phyloP scores from a whole-genome alignment of 345 rosid genomes.

The Toxicodendron radicans region DNA sequence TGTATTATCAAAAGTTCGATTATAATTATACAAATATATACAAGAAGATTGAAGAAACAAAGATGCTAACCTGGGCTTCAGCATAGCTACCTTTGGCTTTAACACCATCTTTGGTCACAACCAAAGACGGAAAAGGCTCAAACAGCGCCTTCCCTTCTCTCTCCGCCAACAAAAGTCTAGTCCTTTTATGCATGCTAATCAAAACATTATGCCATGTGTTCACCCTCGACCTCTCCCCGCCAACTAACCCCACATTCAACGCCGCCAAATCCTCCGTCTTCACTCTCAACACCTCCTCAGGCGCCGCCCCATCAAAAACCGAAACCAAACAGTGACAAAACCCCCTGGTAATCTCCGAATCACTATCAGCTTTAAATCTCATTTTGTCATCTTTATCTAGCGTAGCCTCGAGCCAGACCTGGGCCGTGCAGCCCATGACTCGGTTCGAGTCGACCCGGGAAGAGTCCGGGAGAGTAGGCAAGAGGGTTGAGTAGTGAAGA shows the following conservation, averaged over 20 bases:
- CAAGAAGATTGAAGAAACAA: background rate
- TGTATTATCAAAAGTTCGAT: background rate
- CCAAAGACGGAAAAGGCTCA: conserved; percentile 81
- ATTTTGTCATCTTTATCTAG: conserved; percentile 64
- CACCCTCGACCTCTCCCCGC: conserved; percentile 69
- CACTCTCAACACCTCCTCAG: conserved; percentile 73
- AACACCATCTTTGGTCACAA: conserved; percentile 57
- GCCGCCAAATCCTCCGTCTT: conserved; percentile 70
- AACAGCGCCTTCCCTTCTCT: conserved; percentile 56
- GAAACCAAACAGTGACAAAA: conserved; percentile 74
- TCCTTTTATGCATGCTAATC: conserved; percentile 87
- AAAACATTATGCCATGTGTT: conserved; percentile 97
- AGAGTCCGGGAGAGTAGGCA: conserved; percentile 55
- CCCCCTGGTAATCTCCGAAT: conserved; percentile 82
- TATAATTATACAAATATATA: background rate
- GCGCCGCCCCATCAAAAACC: conserved; percentile 61
- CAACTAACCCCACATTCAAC: conserved; percentile 62
- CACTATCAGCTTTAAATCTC: conserved; percentile 80
- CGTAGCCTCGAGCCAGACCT: conserved; percentile 79
- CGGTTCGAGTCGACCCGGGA: conserved; percentile 71
- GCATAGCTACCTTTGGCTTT: conserved; percentile 88
- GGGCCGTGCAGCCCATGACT: conserved; percentile 95
- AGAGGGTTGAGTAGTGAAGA: conserved; percentile 56
- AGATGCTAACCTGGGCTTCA: conserved; percentile 70
- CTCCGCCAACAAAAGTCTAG: conserved; percentile 59